Base-by-base conservation (phyloP, 2,329 filamentous ascomycete species). In the Trichoderma polysporum region DNA sequence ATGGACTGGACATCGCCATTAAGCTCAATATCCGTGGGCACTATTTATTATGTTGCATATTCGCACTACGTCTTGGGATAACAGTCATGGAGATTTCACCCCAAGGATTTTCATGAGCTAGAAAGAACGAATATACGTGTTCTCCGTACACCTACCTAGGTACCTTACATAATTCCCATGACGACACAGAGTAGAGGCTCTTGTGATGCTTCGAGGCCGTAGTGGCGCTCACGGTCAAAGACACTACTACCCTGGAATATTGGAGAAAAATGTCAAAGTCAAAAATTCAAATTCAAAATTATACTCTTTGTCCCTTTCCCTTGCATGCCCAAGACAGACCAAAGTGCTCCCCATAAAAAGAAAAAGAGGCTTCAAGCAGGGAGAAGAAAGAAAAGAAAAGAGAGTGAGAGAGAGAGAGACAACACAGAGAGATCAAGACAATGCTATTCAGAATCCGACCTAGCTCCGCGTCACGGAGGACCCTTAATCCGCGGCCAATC, bases 401-500 rank as follows among this genome's bases (percentile, higher is more conserved):
- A 37, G 33, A 15, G 56, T 15, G 27, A 33, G 13, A 19, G 33
- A 39, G 33, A 35, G 31, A 56, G 15, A 56, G 50, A 22, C 58
- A 50, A 27, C 57, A 17, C 41, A 53, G 29, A 49, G 29, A 25
- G 50, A 35, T 37, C 27, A 35, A 31, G 49, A 47, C 39, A 33
- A 45, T 56, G 60, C 60, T 64, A 64, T 64, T 47, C 60, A 56
- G n/a, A 54, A 53, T 63, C 19, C 27, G 49, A 53, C 37, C 27
- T 54, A 57, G 52, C 53, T 65, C 53, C 39, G 45, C 45, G 35
- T 35, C 62, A 52, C 52, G 62, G 62, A 65, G 52, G 53, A 61
- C 56, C 64, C 64, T 66, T 66, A 54, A 59, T 66, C 64, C 56
- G 49, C 35, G 49, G 27, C 64, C 64, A 66, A 66, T 61, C 57